phyloP scores from a whole-genome alignment of 345 rosid species.

The Carallia pectinifolia region DNA sequence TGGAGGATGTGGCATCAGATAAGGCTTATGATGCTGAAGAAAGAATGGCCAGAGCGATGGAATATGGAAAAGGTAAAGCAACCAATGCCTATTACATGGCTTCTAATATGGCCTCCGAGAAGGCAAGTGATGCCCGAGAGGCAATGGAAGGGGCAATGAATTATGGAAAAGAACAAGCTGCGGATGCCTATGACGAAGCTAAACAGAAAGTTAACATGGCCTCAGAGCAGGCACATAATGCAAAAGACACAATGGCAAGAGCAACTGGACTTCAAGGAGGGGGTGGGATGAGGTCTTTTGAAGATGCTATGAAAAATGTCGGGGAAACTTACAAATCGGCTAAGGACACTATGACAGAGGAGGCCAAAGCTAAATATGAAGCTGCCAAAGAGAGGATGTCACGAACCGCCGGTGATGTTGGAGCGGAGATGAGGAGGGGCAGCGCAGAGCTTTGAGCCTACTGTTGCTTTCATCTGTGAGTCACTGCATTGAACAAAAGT shows the following conservation, averaged over 20 bases:
- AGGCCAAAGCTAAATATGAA: conserved; percentile 36
- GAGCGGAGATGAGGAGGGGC: conserved; percentile 35
- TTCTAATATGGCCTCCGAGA: conserved; percentile 9
- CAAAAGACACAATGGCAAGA: background rate
- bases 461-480: conserved; percentile 18
- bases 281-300: conserved; percentile 6
- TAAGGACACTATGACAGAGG: conserved; percentile 27
- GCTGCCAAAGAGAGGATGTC: conserved; percentile 54
- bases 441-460: conserved; percentile 24
- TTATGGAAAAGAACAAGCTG: background rate
- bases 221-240: conserved; percentile 6
- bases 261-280: background rate
- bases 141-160: conserved; percentile 2
- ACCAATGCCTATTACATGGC: conserved; percentile 4
- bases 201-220: background rate
- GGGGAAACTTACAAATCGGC: conserved; percentile 44
- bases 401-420: conserved; percentile 38
- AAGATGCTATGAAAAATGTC: conserved; percentile 31
- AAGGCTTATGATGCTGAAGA: conserved; percentile 21
- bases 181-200: conserved; percentile 1
- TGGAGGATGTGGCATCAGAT: conserved; percentile 1
- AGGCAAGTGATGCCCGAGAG: conserved; percentile 13
- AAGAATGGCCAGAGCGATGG: conserved; percentile 1
- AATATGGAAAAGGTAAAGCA: conserved; percentile 20
- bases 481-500: background rate